Percentiles rank a stretch among this genome's conserved stretches.
phyloP scores from a whole-genome alignment of 2,329 filamentous ascomycete species.

The Pseudogymnoascus sp. region DNA sequence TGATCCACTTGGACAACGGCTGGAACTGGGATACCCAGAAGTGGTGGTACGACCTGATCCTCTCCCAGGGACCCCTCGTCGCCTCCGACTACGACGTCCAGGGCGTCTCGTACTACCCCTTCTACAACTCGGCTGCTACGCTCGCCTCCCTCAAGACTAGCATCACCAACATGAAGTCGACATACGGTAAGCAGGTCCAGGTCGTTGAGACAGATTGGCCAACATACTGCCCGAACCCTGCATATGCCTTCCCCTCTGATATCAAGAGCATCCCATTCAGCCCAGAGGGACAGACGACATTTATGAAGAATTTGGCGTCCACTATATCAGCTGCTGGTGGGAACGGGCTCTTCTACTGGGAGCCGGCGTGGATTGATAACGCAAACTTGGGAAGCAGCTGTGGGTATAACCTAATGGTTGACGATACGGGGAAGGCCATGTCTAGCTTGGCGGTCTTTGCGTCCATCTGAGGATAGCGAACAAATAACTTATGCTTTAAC shows the following conservation, averaged over 20 bases:
- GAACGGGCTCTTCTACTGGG: conserved; percentile 63
- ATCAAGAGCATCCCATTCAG: conserved; percentile 52
- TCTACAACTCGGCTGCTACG: conserved; percentile 54
- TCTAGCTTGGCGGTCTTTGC: conserved; percentile 49
- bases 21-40: conserved; percentile 61
- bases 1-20: conserved; percentile 70
- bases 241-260: conserved; percentile 52
- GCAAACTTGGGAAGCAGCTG: conserved; percentile 57
- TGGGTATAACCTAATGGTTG: conserved; percentile 54
- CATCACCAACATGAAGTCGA: conserved; percentile 49
- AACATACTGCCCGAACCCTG: conserved; percentile 49
- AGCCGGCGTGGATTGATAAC: conserved; percentile 64
- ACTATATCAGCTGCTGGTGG: conserved; percentile 48
- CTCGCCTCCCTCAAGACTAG: conserved; percentile 47
- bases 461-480: conserved; percentile 32
- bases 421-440: conserved; percentile 44
- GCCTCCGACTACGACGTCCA: conserved; percentile 59
- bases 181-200: conserved; percentile 58
- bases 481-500: not conserved
- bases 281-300: conserved; percentile 53
- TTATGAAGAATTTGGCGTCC: conserved; percentile 50
- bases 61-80: conserved; percentile 42
- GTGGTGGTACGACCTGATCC: conserved; percentile 54
- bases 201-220: conserved; percentile 68
- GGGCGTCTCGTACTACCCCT: conserved; percentile 67